These are phyloP conservation scores for Gaillardinia entomophila DNA, from an alignment of 805 yeast species.

Conservation along the genomic window DNA sequence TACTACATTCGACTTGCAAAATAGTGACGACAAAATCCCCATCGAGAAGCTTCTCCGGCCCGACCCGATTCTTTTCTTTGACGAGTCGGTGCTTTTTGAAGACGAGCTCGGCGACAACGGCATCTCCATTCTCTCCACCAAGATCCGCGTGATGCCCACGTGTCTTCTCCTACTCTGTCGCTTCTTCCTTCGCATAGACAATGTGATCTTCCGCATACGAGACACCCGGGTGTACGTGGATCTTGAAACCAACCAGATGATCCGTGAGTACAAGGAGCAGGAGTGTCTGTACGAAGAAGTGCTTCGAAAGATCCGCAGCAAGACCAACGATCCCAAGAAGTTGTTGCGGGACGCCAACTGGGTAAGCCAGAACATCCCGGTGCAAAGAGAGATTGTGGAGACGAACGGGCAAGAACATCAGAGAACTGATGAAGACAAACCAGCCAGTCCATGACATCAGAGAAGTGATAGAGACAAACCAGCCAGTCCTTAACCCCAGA, in stretches of 20 bases:
- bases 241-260: constrained; percentile 53
- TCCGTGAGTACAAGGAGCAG: constrained; percentile 74
- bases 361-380: constrained; percentile 63
- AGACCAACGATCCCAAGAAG: constrained; percentile 30
- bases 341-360: constrained; percentile 65
- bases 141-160: constrained; percentile 84
- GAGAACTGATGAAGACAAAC: no score
- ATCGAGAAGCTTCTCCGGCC: constrained; percentile 60
- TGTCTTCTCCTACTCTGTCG: constrained; percentile 70
- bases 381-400: constrained; percentile 21
- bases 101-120: constrained; percentile 98
- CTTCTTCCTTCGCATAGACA: constrained; percentile 83
- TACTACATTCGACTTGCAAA: constrained; percentile 13
- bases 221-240: constrained; percentile 86
- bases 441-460: no score
- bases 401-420: no score
- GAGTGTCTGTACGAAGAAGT: constrained; percentile 30
- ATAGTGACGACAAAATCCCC: constrained; percentile 47
- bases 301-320: constrained; percentile 15
- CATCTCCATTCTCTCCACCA: constrained; percentile 66
- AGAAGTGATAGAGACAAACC: no score
- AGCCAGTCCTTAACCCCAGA: no score
- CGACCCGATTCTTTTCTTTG: constrained; percentile 85
- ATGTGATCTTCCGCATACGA: constrained; percentile 74
- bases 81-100: constrained; percentile 83